These are phyloP conservation scores for Fusarium sp. DNA, from an alignment of 2,329 filamentous ascomycete genomes.

Conservation along the genomic window DNA sequence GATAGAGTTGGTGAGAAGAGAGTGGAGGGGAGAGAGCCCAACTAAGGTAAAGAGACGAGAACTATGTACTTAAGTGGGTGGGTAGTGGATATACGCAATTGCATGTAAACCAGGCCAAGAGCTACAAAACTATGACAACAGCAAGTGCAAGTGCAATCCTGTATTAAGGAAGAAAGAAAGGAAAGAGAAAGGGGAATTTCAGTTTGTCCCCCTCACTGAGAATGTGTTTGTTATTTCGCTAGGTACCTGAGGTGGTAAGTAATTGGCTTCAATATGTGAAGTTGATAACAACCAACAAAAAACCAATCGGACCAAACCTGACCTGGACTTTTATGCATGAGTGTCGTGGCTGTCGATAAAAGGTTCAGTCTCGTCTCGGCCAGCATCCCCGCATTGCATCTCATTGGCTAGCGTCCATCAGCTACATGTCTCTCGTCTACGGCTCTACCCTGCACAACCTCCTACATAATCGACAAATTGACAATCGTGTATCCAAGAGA, in stretches of 20 bases:
- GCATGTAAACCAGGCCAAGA: neutral
- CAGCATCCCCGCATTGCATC: conserved; percentile 37
- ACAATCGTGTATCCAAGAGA: conserved; percentile 7
- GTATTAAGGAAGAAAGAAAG: neutral
- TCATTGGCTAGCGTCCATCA: conserved; percentile 33
- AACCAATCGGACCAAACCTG: conserved; percentile 29
- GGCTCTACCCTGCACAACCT: conserved; percentile 26
- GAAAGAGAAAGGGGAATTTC: conserved; percentile 9
- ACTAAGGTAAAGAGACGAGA: neutral
- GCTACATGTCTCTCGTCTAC: conserved; percentile 6
- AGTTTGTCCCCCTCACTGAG: neutral
- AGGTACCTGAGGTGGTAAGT: conserved; percentile 3
- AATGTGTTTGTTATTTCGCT: conserved; percentile 5
- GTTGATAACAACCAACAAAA: conserved; percentile 23
- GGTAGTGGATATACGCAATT: conserved; percentile 13
- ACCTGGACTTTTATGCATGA: conserved; percentile 53
- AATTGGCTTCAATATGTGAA: conserved; percentile 15
- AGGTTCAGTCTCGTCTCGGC: conserved; percentile 49
- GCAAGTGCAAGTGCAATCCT: neutral
- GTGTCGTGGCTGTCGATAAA: conserved; percentile 63
- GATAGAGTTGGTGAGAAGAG: conserved; percentile 21
- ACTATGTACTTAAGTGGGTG: neutral
- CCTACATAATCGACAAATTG: conserved; percentile 2
- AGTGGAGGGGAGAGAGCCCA: neutral
- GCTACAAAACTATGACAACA: conserved; percentile 4